These are phyloP conservation scores for Cladosporium sp. DNA, from an alignment of 2,329 filamentous ascomycete genomes.

Conservation along the genomic window DNA sequence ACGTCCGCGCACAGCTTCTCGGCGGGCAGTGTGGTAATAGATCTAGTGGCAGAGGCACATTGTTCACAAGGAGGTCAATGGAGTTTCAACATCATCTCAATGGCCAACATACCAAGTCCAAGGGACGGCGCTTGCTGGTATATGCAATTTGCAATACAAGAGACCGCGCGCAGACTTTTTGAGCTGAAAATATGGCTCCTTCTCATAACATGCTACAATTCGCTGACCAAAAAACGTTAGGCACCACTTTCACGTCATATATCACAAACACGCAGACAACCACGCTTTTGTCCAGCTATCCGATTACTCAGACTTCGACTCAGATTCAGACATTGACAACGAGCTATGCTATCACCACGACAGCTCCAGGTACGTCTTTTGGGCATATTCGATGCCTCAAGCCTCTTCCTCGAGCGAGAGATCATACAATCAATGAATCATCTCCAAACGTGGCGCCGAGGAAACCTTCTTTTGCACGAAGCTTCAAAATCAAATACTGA, in stretches of 20 bases:
- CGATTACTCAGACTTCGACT: background rate
- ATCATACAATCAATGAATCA: background rate
- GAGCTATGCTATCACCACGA: background rate
- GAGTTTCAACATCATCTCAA: no score
- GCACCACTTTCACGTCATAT: background rate
- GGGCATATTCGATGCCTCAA: background rate
- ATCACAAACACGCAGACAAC: background rate
- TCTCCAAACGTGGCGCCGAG: background rate
- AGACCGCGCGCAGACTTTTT: no score
- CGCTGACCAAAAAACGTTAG: background rate
- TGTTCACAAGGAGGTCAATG: no score
- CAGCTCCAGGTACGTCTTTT: background rate
- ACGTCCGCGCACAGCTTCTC: no score
- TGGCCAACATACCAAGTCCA: no score
- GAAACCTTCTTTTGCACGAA: background rate
- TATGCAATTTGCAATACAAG: no score
- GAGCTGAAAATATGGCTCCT: no score
- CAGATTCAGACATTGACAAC: background rate
- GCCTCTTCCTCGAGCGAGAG: background rate
- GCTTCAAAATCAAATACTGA: background rate
- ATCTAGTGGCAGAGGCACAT: no score
- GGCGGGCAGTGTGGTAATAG: no score
- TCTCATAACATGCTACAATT: no score
- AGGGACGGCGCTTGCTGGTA: no score
- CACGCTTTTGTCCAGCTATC: background rate